Base-by-base conservation (phyloP, 1,284 basidiomycete genomes). In the Trichosporon sp. region DNA sequence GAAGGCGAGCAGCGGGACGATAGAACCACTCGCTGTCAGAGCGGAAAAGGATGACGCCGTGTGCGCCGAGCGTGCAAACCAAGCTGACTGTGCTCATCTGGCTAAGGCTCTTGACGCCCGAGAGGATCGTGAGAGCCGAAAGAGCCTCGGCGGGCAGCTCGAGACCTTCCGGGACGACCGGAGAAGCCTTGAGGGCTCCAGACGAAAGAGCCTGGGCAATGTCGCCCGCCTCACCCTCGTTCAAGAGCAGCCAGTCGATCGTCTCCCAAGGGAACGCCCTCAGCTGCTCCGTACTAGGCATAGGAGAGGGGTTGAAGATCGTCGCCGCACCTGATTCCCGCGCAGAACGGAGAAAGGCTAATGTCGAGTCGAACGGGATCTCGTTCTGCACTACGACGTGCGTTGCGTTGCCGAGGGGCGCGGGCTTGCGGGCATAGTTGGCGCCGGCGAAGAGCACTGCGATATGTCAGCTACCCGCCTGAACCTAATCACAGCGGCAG, bases 351-450 rank as follows among this genome's bases (percentile, higher is more conserved):
- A 84, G 75, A 66, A 82, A 82, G 4, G 79, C 70, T 10, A 76
- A 60, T 3, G 84, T 85, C 4, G 79, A 76, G 1, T 69, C 58
- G 25, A 84, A 75, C 0, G 84, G 84, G 59, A 86, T 84, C 72
- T 86, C 85, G 69, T 86, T 85, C 65, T 85, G 84, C 2, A 85
- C 73, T 13, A 85, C 75, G 8, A 85, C 73, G 68, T 84, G 82
- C 16, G 82, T 79, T 7, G 36, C 19, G 46, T 37, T 21, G 37
- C 56, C 59, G 25, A 36, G 31, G 5, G 72, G 71, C 1, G 59
- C 36, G 5, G 57, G 34, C n/a, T 8, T 37, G 21, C 34, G 58
- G 25, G 70, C 59, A 23, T 69, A 60, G 66, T 81, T 81, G n/a
- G 79, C 75, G 40, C 79, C 80, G 36, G 73, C 71, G 63, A 79